Base-by-base conservation (phyloP, 345 rosid genomes). In the Acer yangbiense region DNA sequence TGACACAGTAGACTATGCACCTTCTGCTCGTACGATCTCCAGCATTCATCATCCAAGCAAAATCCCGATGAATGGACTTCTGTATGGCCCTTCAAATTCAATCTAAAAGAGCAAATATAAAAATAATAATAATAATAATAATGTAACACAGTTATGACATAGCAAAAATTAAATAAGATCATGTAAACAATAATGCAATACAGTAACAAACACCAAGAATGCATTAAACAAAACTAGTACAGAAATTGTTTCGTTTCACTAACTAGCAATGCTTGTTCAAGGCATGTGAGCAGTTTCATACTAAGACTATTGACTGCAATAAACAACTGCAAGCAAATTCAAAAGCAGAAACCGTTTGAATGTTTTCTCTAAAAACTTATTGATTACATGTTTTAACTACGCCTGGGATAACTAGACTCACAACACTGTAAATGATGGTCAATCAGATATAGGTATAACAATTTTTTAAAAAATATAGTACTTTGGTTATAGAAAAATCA, bases 11-110 rank as follows among this genome's bases (percentile, higher is more conserved):
- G 78, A 79, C 77, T 77, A 7, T 89, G 87, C 62, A 95, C 92
- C 83, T 89, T 90, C 82, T 89, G 86, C 89, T 95, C 99, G 68
- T 84, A 89, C 69, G 81, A 65, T 87, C 97, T 91, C 99, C 99
- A 95, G 77, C 90, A 90, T 80, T 95, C 99, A 74, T 86, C 90
- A 81, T 95, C 99, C 85, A 87, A 87, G 88, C 99, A 95, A 85
- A 82, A 89, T 77, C 92, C 98, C 66, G 84, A 80, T 20, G 86
- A 75, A 77, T 77, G 71, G 69, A 82, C 81, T 80, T 88, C 86
- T 23, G 72, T 67, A 64, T 84, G 85, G 75, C 89, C 97, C 73
- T 82, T 85, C 77, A 94, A 82, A 80, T 89, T 89, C 81, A 94
- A 84, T 86, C 99, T 95, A 79, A 68, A 72, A 82, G 54, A 76